Percentiles rank a stretch among this genome's conserved stretches.
These are phyloP conservation scores for Tolypocladium tropicale DNA, from an alignment of 2,329 filamentous ascomycete genomes.

Conservation along the genomic window DNA sequence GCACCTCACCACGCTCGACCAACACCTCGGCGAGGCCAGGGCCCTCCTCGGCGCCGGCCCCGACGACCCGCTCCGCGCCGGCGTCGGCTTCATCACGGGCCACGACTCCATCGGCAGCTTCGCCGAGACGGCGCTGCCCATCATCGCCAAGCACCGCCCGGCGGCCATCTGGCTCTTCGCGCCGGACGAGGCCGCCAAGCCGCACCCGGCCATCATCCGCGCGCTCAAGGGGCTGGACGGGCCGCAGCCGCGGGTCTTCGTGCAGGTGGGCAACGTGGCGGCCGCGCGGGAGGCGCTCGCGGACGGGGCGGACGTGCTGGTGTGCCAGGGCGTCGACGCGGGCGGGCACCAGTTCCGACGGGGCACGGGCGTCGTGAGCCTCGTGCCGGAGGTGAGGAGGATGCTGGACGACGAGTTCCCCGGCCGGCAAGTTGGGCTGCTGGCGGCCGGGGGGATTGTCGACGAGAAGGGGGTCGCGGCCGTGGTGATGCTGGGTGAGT, in stretches of 20 bases:
- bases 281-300: conserved; percentile 38
- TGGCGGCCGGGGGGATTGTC: conserved; percentile 51
- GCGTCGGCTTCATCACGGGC: conserved; percentile 46
- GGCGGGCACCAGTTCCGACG: conserved; percentile 50
- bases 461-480: conserved; percentile 46
- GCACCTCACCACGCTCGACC: conserved; percentile 20
- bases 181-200: conserved; percentile 27
- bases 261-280: conserved; percentile 51
- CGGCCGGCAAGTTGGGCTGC: conserved; percentile 25
- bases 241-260: conserved; percentile 36
- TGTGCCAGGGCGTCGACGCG: conserved; percentile 54
- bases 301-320: conserved; percentile 46
- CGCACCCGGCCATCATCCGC: conserved; percentile 24
- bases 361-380: conserved; percentile 42
- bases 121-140: conserved; percentile 30
- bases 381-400: conserved; percentile 47
- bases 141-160: conserved; percentile 42
- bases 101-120: conserved; percentile 29
- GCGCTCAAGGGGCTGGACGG: conserved; percentile 17
- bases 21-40: conserved; percentile 18
- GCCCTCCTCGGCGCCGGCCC: conserved; percentile 15
- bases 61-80: conserved; percentile 43
- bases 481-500: conserved; percentile 41
- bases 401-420: conserved; percentile 29
- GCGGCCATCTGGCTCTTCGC: conserved; percentile 60